phyloP scores from a whole-genome alignment of 2,329 filamentous ascomycete species.

The Stenocarpella maydis region DNA sequence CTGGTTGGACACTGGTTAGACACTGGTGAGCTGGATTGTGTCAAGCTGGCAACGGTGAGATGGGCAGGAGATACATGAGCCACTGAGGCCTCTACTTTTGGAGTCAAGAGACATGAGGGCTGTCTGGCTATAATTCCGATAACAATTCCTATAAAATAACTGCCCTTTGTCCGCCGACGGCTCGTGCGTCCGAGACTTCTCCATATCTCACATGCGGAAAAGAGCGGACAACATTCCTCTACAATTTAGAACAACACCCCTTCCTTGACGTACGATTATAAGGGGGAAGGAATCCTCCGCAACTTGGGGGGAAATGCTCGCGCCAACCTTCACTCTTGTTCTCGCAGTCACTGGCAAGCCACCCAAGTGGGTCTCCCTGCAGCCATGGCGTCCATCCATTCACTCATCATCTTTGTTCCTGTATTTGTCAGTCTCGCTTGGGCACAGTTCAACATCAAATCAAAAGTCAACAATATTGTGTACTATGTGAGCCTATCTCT shows the following conservation, averaged over 20 bases:
- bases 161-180: not conserved
- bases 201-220: slow-evolving; percentile 1
- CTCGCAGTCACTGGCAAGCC: slow-evolving; percentile 15
- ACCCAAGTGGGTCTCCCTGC: slow-evolving; percentile 19
- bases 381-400: slow-evolving; percentile 25
- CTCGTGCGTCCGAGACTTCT: slow-evolving; percentile 8
- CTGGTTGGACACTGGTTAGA: not conserved
- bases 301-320: not conserved
- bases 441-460: slow-evolving; percentile 42
- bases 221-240: not conserved
- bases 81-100: not conserved
- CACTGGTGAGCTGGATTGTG: not conserved
- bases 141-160: not conserved
- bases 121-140: not conserved
- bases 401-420: slow-evolving; percentile 3
- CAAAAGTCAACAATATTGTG: slow-evolving; percentile 51
- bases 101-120: not conserved
- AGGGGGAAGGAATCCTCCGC: not conserved
- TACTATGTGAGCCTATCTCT: slow-evolving; percentile 48
- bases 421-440: not conserved
- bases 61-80: not conserved
- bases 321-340: slow-evolving; percentile 17
- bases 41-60: not conserved
- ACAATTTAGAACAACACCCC: not conserved
- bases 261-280: not conserved